phyloP scores from a whole-genome alignment of 2,329 filamentous ascomycete species.

The Fusarium tuaranense region DNA sequence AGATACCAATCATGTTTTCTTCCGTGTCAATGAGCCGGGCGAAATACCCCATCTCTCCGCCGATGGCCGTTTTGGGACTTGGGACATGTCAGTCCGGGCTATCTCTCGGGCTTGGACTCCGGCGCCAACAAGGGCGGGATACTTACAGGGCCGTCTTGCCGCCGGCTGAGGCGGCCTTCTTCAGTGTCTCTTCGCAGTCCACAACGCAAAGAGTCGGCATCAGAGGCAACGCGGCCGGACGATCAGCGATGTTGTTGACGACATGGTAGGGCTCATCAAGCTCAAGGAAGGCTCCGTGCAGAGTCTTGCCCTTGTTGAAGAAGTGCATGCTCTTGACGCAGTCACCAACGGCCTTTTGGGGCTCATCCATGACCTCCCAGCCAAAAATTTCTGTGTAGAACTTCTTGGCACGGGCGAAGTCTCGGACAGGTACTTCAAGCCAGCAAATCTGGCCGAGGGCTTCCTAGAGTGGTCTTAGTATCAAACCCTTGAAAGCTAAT shows the following conservation, averaged over 20 bases:
- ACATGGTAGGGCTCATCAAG: slow-evolving; percentile 47
- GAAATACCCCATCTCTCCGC: slow-evolving; percentile 49
- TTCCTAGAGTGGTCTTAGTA: slow-evolving; percentile 28
- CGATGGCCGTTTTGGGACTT: slow-evolving; percentile 53
- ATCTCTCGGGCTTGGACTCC: slow-evolving; percentile 9
- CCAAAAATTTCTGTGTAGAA: slow-evolving; percentile 54
- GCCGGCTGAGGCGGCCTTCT: slow-evolving; percentile 45
- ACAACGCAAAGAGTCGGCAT: slow-evolving; percentile 50
- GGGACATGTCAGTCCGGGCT: background rate
- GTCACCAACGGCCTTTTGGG: slow-evolving; percentile 30
- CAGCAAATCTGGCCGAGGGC: slow-evolving; percentile 52
- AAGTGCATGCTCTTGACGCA: slow-evolving; percentile 49
- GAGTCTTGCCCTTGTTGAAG: slow-evolving; percentile 48
- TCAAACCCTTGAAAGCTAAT: background rate
- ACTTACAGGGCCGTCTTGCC: slow-evolving; percentile 52
- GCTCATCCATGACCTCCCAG: slow-evolving; percentile 46
- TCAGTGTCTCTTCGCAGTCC: slow-evolving; percentile 49
- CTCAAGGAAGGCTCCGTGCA: slow-evolving; percentile 52
- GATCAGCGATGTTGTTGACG: slow-evolving; percentile 42
- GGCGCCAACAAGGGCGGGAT: background rate
- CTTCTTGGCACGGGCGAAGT: slow-evolving; percentile 49
- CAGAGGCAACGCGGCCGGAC: slow-evolving; percentile 43
- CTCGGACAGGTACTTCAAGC: slow-evolving; percentile 53
- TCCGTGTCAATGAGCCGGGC: slow-evolving; percentile 53
- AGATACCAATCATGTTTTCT: slow-evolving; percentile 53